Evolutionary conservation across 805 yeast species (phyloP).

Genomic region (Ogataea minuta): DNA sequence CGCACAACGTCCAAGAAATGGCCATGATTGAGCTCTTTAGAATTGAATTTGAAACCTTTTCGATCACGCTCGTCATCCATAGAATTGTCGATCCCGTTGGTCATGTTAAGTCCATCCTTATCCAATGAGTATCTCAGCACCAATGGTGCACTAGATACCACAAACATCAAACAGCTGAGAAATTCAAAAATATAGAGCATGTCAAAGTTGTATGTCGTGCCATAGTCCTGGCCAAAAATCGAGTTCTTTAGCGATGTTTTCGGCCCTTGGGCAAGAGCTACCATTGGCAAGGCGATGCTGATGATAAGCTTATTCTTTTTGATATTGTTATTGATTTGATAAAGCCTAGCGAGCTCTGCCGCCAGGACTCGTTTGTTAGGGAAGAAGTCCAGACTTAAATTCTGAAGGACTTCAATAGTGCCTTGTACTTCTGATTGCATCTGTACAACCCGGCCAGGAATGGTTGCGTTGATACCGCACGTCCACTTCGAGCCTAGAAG

Average conservation of each 20-base stretch:
- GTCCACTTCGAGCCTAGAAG: constrained; percentile 37
- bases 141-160: constrained; percentile 47
- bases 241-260: constrained; percentile 5
- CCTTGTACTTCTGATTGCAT: constrained; percentile 3
- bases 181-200: constrained; percentile 56
- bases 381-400: constrained; percentile 25
- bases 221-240: constrained; percentile 23
- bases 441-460: constrained; percentile 2
- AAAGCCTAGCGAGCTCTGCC: constrained; percentile 23
- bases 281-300: constrained; percentile 29
- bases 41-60: constrained; percentile 24
- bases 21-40: constrained; percentile 44
- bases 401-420: constrained; percentile 11
- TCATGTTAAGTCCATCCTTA: constrained; percentile 21
- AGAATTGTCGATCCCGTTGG: constrained; percentile 9
- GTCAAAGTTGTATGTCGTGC: constrained; percentile 44
- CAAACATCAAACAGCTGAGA: constrained; percentile 47
- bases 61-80: constrained; percentile 8
- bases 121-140: constrained; percentile 41
- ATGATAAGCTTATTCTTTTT: constrained; percentile 17
- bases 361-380: constrained; percentile 32
- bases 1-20: constrained; percentile 64
- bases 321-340: constrained; percentile 4
- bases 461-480: constrained; percentile 20
- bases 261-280: constrained; percentile 14